Percentiles rank a stretch among this genome's conserved stretches.
Evolutionary conservation across 768 basidiomycete species (phyloP).

Genomic region (Hydnomerulius pinastri): DNA sequence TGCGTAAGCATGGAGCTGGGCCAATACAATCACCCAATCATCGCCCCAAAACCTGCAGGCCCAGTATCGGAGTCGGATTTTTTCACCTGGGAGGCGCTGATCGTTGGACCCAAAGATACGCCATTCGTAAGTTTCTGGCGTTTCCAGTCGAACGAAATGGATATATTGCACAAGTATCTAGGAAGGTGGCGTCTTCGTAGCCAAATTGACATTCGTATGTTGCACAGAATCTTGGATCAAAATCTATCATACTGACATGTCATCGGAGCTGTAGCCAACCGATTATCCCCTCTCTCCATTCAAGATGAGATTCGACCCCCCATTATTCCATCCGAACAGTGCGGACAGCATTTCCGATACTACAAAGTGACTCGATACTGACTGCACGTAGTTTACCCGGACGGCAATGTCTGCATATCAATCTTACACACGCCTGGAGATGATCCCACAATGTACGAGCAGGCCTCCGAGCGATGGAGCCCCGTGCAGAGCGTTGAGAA

Average conservation of each 20-base stretch:
- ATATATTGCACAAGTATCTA: conserved; percentile 28
- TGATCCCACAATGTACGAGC: conserved; percentile 91
- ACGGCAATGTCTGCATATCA: conserved; percentile 97
- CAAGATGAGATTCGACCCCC: conserved; percentile 99
- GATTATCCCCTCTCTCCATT: conserved; percentile 98
- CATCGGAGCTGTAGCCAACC: conserved; percentile 74
- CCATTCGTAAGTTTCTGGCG: conserved; percentile 68
- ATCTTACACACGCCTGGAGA: conserved; percentile 95
- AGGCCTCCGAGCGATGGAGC: conserved; percentile 95
- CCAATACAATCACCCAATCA: not conserved
- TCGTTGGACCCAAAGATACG: conserved; percentile 91
- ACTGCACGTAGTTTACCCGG: conserved; percentile 77
- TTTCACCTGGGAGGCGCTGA: conserved; percentile 95
- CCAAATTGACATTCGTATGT: conserved; percentile 88
- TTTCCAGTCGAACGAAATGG: conserved; percentile 1
- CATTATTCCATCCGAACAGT: conserved; percentile 98
- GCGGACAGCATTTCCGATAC: conserved; percentile 33
- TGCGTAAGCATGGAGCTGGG: conserved; percentile 24
- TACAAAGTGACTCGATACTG: not conserved
- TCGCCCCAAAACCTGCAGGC: conserved; percentile 44
- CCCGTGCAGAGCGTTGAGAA: conserved; percentile 99
- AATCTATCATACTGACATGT: conserved; percentile 5
- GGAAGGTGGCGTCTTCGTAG: conserved; percentile 96
- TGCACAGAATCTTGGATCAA: conserved; percentile 19
- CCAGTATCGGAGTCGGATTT: conserved; percentile 92